phyloP scores from a whole-genome alignment of 352 stramenopile genomes.

The Phytophthora tentaculata region DNA sequence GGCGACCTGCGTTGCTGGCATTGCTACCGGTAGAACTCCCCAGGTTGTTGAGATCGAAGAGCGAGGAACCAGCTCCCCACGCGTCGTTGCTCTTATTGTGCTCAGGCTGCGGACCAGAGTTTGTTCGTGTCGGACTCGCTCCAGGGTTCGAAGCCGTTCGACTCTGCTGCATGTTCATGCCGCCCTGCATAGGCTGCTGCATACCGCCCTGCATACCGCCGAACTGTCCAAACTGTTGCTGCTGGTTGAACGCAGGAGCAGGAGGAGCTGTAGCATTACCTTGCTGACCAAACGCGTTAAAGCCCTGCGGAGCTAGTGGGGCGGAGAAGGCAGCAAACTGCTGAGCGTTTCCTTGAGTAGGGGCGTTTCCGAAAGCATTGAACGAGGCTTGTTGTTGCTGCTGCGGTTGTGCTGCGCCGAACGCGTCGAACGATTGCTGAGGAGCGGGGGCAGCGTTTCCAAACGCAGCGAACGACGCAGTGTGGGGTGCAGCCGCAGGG shows the following conservation, averaged over 20 bases:
- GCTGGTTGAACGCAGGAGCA: slow-evolving; percentile 58
- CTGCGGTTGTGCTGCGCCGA: slow-evolving; percentile 46
- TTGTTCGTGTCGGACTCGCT: slow-evolving; percentile 36
- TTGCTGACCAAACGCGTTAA: slow-evolving; percentile 59
- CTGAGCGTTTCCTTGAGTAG: slow-evolving; percentile 33
- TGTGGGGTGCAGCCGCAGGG: slow-evolving; percentile 26
- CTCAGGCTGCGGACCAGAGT: slow-evolving; percentile 33
- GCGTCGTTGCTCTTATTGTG: slow-evolving; percentile 76
- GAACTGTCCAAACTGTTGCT: slow-evolving; percentile 55
- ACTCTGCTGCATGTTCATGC: slow-evolving; percentile 44
- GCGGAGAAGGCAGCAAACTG: slow-evolving; percentile 55
- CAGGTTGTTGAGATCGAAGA: slow-evolving; percentile 86
- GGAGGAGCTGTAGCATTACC: slow-evolving; percentile 37
- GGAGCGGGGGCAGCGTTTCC: slow-evolving; percentile 35
- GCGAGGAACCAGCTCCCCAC: slow-evolving; percentile 78
- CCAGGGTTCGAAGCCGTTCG: slow-evolving; percentile 55
- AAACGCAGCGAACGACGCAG: slow-evolving; percentile 49
- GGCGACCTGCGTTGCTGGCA: slow-evolving; percentile 33
- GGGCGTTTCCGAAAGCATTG: slow-evolving; percentile 60
- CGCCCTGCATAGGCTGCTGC: slow-evolving; percentile 47
- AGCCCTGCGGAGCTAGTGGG: slow-evolving; percentile 44
- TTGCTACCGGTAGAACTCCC: slow-evolving; percentile 37
- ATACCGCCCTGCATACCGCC: slow-evolving; percentile 54
- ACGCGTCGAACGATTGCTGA: slow-evolving; percentile 68
- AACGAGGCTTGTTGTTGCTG: slow-evolving; percentile 60